These are phyloP conservation scores for Bryoerythrophyllum caledonicum DNA, from an alignment of 225 moss, liverwort and hornwort genomes.

Conservation along the genomic window DNA sequence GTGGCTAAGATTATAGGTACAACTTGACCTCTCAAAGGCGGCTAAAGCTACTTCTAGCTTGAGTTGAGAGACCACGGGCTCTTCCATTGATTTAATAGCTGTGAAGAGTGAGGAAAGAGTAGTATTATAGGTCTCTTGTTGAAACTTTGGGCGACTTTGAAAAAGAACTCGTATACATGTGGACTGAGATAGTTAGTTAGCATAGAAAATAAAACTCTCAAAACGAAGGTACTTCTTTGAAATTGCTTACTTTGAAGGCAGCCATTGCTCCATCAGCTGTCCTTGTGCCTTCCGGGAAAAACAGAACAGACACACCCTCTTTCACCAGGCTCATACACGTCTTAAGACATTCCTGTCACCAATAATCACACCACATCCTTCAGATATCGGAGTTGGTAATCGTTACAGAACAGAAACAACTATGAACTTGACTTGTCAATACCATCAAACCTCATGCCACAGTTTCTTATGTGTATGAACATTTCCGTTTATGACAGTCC, in stretches of 20 bases:
- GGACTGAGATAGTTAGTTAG: not conserved
- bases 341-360: constrained; percentile 78
- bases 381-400: not conserved
- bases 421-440: not conserved
- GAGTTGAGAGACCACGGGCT: no score
- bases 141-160: no score
- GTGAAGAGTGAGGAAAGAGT: no score
- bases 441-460: not conserved
- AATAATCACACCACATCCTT: not conserved
- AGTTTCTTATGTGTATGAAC: not conserved
- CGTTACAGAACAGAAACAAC: not conserved
- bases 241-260: constrained; percentile 75
- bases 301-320: constrained; percentile 82
- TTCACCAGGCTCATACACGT: constrained; percentile 79
- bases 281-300: constrained; percentile 96
- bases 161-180: no score
- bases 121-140: no score
- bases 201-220: not conserved
- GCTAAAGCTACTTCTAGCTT: no score
- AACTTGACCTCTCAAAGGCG: no score
- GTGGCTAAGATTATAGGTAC: no score
- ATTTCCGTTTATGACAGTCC: not conserved
- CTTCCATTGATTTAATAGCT: no score
- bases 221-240: not conserved
- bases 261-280: constrained; percentile 77